Base-by-base conservation (phyloP, 495 filamentous ascomycete species). In the Hypoxylon cercidicola region DNA sequence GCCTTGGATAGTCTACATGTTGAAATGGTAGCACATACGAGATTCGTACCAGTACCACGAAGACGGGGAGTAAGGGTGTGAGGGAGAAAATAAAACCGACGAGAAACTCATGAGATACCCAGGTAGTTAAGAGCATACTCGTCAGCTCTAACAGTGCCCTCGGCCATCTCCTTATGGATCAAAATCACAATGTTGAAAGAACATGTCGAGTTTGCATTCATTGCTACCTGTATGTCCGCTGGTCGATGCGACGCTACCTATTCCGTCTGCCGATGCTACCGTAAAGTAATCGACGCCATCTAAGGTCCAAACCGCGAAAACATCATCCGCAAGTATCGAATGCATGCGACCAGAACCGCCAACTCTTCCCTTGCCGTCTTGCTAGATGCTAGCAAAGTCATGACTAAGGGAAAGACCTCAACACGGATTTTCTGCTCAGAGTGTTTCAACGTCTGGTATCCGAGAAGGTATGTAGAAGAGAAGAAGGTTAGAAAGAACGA, bases 261-360 rank as follows among this genome's bases (percentile, higher is more conserved):
- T 59, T 15, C 55, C 37, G 32, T 66, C 55, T 25, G 35, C 34
- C 19, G 39, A 66, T 60, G 45, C 56, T 51, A 60, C 39, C 62
- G 35, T 60, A 46, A 56, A 21, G 44, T 49, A 20, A 18, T 19
- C 18, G 43, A 7, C 55, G 21, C 50, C 13, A 55, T 48, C 15
- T 49, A 18, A 28, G 9, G 25, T 23, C 55, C 62, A 16, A 45
- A 45, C 32, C 30, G 15, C 21, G 5, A 23, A 21, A 37, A 40
- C 19, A 40, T 23, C 35, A 16, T 16, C 40, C 16, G 39, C 34
- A 15, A 40, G 15, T 45, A 47, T 45, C 34, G 46, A 45, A 28
- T 46, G 47, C 44, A 34, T 23, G 43, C 16, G 40, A 40, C 23
- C 37, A 50, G 21, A 39, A 30, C 40, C 46, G 20, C 47, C 23